Conservation (phyloP, 2,329 filamentous ascomycete genomes). For the Rutstroemia sp. region DNA sequence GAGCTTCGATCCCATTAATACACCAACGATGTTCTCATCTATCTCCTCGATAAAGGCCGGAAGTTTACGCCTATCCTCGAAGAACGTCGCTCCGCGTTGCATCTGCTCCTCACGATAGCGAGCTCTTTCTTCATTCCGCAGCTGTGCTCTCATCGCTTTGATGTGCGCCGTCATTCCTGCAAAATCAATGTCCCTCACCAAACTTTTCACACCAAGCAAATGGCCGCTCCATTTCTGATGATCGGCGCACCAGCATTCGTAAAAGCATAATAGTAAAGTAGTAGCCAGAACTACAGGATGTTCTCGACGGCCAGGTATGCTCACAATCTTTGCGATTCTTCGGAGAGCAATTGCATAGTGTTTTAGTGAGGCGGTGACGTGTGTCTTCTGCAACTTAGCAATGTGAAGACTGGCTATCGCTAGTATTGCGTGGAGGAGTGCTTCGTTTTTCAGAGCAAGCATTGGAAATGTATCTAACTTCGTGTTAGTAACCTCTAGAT, state of each 20-base stretch:
- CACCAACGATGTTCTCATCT: slow-evolving; percentile 50
- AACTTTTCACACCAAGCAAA: slow-evolving; percentile 72
- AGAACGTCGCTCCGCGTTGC: slow-evolving; percentile 1
- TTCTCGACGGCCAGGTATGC: slow-evolving; percentile 58
- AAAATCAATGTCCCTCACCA: slow-evolving; percentile 78
- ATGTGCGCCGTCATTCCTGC: slow-evolving; percentile 64
- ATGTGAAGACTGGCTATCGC: slow-evolving; percentile 84
- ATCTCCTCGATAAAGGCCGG: slow-evolving; percentile 35
- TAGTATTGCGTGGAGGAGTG: slow-evolving; percentile 82
- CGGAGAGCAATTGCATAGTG: slow-evolving; percentile 86
- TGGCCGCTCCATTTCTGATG: slow-evolving; percentile 96
- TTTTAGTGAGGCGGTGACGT: slow-evolving; percentile 74
- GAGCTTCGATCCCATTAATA: slow-evolving; percentile 48
- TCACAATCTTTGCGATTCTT: slow-evolving; percentile 68
- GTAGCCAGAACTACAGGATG: slow-evolving; percentile 81
- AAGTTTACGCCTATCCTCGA: slow-evolving; percentile 14
- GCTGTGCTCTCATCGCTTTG: slow-evolving; percentile 49
- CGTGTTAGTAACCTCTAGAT: slow-evolving; percentile 1
- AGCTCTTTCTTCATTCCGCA: slow-evolving; percentile 17
- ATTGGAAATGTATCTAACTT: slow-evolving; percentile 69
- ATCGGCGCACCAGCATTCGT: slow-evolving; percentile 90
- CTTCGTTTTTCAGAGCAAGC: slow-evolving; percentile 76
- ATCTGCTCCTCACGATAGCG: slow-evolving; percentile 7
- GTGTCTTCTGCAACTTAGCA: slow-evolving; percentile 67
- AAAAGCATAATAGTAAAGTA: slow-evolving; percentile 78